Evolutionary conservation across 768 basidiomycete species (phyloP), one percentile per base, ranked within the genome.

Genomic region (Psilocybe cubensis): DNA sequence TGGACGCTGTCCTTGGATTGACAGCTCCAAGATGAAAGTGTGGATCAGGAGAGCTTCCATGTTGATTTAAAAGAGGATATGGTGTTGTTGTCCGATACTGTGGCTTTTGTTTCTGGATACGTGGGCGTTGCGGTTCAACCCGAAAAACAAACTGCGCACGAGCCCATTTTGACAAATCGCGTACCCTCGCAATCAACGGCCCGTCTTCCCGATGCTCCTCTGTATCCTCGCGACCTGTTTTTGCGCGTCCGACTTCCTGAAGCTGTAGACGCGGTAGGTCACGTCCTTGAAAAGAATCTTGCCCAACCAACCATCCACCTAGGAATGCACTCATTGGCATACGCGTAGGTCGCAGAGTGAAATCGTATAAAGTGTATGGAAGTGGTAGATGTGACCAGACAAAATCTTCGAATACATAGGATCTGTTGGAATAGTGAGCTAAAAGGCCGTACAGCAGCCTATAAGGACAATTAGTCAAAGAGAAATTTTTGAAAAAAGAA

Each of bases 331-430:
- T 84, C 38, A 87, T 64, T 0, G 87, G 87, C 44, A 86, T 75
- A 3, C 74, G 73, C 0, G 79, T 72, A 3, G 82, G 79, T 20
- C 84, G 77, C 52, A 86, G 72, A 0, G 80, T 73, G 53, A 82
- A 77, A 59, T 81, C 82, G 58, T 85, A 83, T 0, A 85, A 50
- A 2, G 83, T 81, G 67, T 82, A 86, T 3, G 80, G 79, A 27
- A 83, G 67, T 2, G 84, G 80, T 0, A 73, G 60, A 46, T 79
- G 81, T 0, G 85, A 85, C 84, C 84, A 87, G 31, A 75, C 76
- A 56, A 85, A 86, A 63, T 86, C 84, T 56, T 85, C 82, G 55
- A 87, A 88, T 1, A 87, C 85, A 54, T 79, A 87, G 1, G 82
- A 80, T 12, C 84, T 71, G 57, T 83, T 78, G 10, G 81, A 66